Percentiles rank a stretch among this genome's conserved stretches.
These are phyloP conservation scores for Kodamaea derodonti DNA, from an alignment of 1,139 yeast genomes.

Conservation along the genomic window DNA sequence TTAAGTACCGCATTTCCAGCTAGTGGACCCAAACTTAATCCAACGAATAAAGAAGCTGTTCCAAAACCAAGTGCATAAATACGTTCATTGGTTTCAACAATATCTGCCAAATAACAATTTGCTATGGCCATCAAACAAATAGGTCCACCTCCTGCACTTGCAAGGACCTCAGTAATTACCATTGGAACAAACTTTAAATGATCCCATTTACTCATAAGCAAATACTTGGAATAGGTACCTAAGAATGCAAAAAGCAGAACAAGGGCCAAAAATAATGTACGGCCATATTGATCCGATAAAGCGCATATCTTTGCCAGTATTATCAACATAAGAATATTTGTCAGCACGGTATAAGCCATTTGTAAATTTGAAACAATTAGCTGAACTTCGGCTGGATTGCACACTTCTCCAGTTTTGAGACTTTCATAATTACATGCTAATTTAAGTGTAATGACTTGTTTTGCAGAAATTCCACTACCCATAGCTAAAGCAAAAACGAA, in stretches of 20 bases:
- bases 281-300: conserved; percentile 62
- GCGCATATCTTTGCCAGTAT: conserved; percentile 52
- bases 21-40: conserved; percentile 64
- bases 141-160: conserved; percentile 54
- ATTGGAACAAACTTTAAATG: conserved; percentile 29
- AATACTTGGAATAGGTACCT: conserved; percentile 23
- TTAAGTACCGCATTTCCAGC: conserved; percentile 39
- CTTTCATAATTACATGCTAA: conserved; percentile 33
- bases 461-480: conserved; percentile 32
- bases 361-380: conserved; percentile 34
- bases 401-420: conserved; percentile 12
- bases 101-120: conserved; percentile 63
- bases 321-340: conserved; percentile 29
- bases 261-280: conserved; percentile 44
- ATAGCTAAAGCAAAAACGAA: conserved; percentile 27
- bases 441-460: conserved; percentile 31
- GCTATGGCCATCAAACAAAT: conserved; percentile 48
- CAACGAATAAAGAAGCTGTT: conserved; percentile 56
- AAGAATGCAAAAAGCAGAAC: conserved; percentile 20
- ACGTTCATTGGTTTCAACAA: conserved; percentile 52
- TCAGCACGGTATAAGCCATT: conserved; percentile 24
- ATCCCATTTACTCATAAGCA: conserved; percentile 28
- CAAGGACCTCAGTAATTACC: conserved; percentile 36
- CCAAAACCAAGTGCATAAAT: conserved; percentile 54
- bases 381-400: conserved; percentile 34